These are phyloP conservation scores for Paspalum notatum DNA, from an alignment of 176 grass and related monocot genomes.

Conservation along the genomic window DNA sequence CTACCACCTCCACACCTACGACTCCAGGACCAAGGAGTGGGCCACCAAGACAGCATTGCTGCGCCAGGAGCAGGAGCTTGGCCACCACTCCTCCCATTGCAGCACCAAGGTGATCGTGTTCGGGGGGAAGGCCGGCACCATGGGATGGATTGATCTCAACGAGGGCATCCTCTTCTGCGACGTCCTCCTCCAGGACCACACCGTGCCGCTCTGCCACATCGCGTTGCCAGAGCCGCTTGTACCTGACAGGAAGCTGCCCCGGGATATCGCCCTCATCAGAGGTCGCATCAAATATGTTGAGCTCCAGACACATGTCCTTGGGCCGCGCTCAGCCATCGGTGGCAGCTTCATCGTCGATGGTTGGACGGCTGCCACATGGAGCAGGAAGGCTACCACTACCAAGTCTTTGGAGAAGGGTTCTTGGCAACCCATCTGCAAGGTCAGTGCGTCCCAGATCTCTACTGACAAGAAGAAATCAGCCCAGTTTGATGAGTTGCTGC, in stretches of 20 bases:
- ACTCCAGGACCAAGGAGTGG: not conserved
- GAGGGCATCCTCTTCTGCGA: not conserved
- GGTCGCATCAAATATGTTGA: constrained; percentile 14
- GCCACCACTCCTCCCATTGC: not conserved
- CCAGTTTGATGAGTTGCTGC: not conserved
- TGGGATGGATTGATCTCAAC: not conserved
- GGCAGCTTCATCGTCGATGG: not conserved
- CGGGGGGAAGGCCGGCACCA: not conserved
- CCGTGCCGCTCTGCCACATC: not conserved
- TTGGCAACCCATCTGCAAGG: not conserved
- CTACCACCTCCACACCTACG: constrained; percentile 5
- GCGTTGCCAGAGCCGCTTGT: not conserved
- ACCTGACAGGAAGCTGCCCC: not conserved
- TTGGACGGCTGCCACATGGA: constrained; percentile 19
- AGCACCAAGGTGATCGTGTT: not conserved
- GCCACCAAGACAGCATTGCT: not conserved
- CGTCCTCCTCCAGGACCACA: not conserved
- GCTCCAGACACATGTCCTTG: not conserved
- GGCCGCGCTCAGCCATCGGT: not conserved
- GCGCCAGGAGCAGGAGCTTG: not conserved
- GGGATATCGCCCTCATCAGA: not conserved
- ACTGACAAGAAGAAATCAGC: no score
- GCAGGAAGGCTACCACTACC: not conserved
- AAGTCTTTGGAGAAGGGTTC: not conserved
- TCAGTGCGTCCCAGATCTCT: not conserved